phyloP scores from a whole-genome alignment of 2,329 filamentous ascomycete species.

The Alternaria atra region DNA sequence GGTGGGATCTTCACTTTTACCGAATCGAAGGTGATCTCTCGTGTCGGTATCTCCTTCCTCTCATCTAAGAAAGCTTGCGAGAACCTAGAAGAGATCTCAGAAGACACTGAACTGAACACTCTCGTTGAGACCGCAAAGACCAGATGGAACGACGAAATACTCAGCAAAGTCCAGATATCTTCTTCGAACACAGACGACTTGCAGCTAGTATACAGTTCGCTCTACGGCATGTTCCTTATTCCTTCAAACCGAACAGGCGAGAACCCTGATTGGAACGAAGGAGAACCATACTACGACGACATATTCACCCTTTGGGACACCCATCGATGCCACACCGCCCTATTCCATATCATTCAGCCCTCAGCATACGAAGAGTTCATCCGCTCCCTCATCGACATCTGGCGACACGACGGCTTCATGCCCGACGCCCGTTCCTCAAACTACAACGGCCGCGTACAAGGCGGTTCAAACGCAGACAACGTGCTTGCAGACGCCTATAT shows the following conservation, averaged over 20 bases:
- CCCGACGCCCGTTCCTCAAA: conserved; percentile 74
- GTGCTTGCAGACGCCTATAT: conserved; percentile 76
- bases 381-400: conserved; percentile 73
- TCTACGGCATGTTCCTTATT: conserved; percentile 75
- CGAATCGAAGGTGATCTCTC: conserved; percentile 59
- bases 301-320: conserved; percentile 74
- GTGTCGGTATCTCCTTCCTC: conserved; percentile 75
- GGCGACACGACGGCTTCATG: conserved; percentile 70
- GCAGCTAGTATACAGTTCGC: conserved; percentile 69
- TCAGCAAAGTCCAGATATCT: conserved; percentile 70
- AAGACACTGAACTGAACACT: conserved; percentile 53
- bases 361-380: conserved; percentile 70
- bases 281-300: conserved; percentile 76
- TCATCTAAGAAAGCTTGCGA: conserved; percentile 67
- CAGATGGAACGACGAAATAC: conserved; percentile 69
- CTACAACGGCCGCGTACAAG: conserved; percentile 74
- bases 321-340: conserved; percentile 71
- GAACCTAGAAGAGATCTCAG: conserved; percentile 67
- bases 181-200: conserved; percentile 66
- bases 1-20: conserved; percentile 65
- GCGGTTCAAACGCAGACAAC: conserved; percentile 75
- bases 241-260: conserved; percentile 76
- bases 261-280: conserved; percentile 71
- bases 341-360: conserved; percentile 73
- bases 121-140: conserved; percentile 60